Conservation (phyloP, 352 stramenopile genomes). For the Thraustochytrium sp. region DNA sequence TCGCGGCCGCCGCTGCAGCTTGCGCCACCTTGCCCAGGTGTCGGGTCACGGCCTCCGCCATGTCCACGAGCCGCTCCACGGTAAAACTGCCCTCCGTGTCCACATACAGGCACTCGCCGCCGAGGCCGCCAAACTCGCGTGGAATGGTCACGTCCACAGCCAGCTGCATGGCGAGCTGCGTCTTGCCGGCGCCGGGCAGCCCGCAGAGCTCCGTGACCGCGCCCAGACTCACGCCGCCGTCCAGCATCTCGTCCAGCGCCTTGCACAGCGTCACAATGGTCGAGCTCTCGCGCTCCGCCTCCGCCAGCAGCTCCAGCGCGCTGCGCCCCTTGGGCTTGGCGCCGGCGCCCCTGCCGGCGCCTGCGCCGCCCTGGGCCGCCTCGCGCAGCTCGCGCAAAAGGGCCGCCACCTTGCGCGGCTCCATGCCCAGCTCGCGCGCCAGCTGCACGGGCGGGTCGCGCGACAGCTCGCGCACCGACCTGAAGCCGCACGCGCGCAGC, state of each 20-base stretch:
- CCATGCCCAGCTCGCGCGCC: constrained; percentile 14
- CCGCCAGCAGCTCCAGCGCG: background rate
- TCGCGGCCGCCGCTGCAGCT: constrained; percentile 39
- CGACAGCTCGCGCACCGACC: background rate
- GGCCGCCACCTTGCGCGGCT: background rate
- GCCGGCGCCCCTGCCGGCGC: background rate
- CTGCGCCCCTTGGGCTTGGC: background rate
- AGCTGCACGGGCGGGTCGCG: background rate
- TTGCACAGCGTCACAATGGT: constrained; percentile 61
- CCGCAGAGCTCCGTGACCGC: constrained; percentile 63
- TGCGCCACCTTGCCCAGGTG: constrained; percentile 62
- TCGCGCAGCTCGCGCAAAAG: background rate
- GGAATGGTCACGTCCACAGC: constrained; percentile 57
- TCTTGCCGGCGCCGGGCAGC: constrained; percentile 61
- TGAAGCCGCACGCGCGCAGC: background rate
- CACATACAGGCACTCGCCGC: constrained; percentile 65
- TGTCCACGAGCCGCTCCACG: constrained; percentile 69
- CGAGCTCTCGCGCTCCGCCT: constrained; percentile 44
- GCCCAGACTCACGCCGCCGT: constrained; percentile 57
- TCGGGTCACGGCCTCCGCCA: constrained; percentile 68
- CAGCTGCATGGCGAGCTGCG: constrained; percentile 63
- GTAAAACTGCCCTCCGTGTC: constrained; percentile 84
- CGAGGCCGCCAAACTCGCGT: constrained; percentile 54
- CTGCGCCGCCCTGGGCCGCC: background rate
- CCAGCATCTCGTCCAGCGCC: constrained; percentile 57